These are phyloP conservation scores for Phaeotremella skinneri DNA, from an alignment of 768 basidiomycete genomes.

Conservation along the genomic window DNA sequence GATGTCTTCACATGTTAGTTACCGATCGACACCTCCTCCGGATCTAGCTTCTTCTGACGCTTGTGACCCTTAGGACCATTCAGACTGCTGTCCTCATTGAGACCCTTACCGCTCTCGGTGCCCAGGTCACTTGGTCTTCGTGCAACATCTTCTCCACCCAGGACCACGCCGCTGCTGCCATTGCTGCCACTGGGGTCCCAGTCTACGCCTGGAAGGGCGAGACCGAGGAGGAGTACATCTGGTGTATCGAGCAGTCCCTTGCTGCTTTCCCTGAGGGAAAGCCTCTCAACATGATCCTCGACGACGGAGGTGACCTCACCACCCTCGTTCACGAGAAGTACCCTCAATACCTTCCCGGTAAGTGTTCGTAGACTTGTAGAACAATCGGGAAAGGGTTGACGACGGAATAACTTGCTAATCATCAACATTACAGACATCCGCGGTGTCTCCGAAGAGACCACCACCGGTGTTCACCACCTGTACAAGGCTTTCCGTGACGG, in stretches of 20 bases:
- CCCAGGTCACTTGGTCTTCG: conserved; percentile 97
- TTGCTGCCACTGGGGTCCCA: conserved; percentile 96
- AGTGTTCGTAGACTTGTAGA: conserved; percentile 24
- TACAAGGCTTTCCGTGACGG: conserved; percentile 98
- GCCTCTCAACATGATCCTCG: conserved; percentile 95
- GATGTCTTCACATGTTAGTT: conserved; percentile 91
- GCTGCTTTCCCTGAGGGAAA: conserved; percentile 79
- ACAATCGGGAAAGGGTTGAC: too few relatives aligned
- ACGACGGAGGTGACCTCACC: conserved; percentile 97
- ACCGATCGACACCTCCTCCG: neutral
- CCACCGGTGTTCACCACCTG: conserved; percentile 98
- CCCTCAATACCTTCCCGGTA: conserved; percentile 80
- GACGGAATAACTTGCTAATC: too few relatives aligned
- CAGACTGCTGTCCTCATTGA: conserved; percentile 99
- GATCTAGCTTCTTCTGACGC: conserved; percentile 7
- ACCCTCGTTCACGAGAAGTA: conserved; percentile 92
- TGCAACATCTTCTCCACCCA: conserved; percentile 99
- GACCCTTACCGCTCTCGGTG: conserved; percentile 90
- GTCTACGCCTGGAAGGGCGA: conserved; percentile 99
- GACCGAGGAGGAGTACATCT: conserved; percentile 95
- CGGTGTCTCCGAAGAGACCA: conserved; percentile 98
- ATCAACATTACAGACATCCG: conserved; percentile 62
- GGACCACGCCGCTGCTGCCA: conserved; percentile 97
- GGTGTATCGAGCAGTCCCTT: conserved; percentile 97
- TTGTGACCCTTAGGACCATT: conserved; percentile 71